These are phyloP conservation scores for Suillus paluster DNA, from an alignment of 768 basidiomycete species.

Conservation along the genomic window DNA sequence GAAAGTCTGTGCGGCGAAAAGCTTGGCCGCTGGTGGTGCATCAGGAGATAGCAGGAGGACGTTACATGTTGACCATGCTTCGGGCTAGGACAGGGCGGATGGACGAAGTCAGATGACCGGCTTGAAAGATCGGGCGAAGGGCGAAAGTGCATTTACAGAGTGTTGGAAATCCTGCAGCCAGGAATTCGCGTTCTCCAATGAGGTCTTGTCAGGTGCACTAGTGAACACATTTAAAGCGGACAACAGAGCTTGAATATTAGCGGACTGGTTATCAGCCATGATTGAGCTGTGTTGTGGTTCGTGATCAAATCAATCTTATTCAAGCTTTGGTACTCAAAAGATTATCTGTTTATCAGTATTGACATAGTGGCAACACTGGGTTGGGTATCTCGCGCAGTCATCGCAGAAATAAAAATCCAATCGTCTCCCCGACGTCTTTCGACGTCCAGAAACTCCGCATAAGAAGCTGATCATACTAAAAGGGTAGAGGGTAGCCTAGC, in stretches of 20 bases:
- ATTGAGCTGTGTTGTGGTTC: conserved; percentile 7
- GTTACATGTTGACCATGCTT: conserved; percentile 97
- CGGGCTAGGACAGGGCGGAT: conserved; percentile 77
- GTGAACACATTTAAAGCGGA: conserved; percentile 81
- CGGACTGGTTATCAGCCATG: conserved; percentile 49
- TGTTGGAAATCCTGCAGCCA: conserved; percentile 99
- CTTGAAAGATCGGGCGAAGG: conserved; percentile 59
- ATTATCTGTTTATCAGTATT: conserved; percentile 37
- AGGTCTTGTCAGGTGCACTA: conserved; percentile 79
- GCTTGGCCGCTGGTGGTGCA: conserved; percentile 76
- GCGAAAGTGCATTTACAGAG: conserved; percentile 90
- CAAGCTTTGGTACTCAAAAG: conserved; percentile 8
- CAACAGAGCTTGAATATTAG: conserved; percentile 68
- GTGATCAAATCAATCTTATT: conserved; percentile 9
- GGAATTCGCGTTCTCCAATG: conserved; percentile 85
- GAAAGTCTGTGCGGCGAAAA: conserved; percentile 97
- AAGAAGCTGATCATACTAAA: conserved; percentile 53
- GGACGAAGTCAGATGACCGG: conserved; percentile 69
- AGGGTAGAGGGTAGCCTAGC: conserved; percentile 47
- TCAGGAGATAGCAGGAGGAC: conserved; percentile 83
- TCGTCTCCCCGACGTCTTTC: conserved; percentile 27
- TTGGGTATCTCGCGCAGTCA: conserved; percentile 38
- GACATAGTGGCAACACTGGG: conserved; percentile 38
- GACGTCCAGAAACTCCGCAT: conserved; percentile 33
- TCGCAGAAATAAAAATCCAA: conserved; percentile 24